Percentiles rank a stretch among this genome's conserved stretches.
Conservation (phyloP, 495 filamentous ascomycete genomes). For the Penicillium silybi region DNA sequence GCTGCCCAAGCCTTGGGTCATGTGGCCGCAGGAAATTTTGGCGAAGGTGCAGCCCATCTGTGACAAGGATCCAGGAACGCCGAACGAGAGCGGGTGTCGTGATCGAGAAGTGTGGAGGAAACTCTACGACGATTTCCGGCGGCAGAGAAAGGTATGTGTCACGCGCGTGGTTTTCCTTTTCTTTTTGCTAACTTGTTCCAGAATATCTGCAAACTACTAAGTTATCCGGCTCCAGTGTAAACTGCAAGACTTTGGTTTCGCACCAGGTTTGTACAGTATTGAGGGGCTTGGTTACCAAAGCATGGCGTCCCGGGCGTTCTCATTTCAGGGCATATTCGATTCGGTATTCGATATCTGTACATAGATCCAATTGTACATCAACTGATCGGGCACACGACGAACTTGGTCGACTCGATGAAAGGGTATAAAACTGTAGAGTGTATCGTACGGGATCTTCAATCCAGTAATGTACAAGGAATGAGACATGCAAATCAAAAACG, state of each 20-base stretch:
- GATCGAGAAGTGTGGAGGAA: conserved; percentile 66
- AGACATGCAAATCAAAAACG: not conserved
- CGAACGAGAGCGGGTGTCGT: conserved; percentile 51
- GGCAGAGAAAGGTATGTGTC: conserved; percentile 50
- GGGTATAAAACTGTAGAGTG: not conserved
- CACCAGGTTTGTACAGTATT: conserved; percentile 9
- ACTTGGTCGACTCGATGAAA: not conserved
- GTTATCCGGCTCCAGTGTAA: conserved; percentile 43
- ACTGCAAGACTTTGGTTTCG: not conserved
- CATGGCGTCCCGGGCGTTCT: not conserved
- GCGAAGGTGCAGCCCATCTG: conserved; percentile 58
- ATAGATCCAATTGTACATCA: not conserved
- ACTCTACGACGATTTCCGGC: conserved; percentile 66
- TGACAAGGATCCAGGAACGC: conserved; percentile 42
- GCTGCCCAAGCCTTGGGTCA: conserved; percentile 74
- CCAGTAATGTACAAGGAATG: not conserved
- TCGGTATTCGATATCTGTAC: not conserved
- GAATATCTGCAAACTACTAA: conserved; percentile 48
- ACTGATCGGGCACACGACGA: not conserved
- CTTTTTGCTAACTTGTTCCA: conserved; percentile 11
- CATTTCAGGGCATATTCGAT: not conserved
- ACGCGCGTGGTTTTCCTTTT: not conserved
- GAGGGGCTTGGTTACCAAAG: not conserved
- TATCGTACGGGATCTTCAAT: not conserved
- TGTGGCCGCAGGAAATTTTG: conserved; percentile 53